Evolutionary conservation across 129 eudicot species (phyloP).

Genomic region (Centella asiatica): DNA sequence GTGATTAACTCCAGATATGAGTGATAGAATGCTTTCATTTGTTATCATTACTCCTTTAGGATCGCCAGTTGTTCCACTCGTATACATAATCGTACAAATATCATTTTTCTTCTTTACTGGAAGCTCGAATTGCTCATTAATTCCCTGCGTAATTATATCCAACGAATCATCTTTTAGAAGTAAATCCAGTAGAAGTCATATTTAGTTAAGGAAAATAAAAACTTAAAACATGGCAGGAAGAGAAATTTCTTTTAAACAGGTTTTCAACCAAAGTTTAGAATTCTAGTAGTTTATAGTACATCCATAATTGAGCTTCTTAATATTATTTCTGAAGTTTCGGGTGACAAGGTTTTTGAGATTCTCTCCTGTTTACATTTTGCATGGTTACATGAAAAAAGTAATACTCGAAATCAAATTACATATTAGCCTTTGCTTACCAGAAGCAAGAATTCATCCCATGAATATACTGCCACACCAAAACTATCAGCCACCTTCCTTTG

Average conservation of each 20-base stretch:
- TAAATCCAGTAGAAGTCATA: background rate
- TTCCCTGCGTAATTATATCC: slow-evolving; percentile 31
- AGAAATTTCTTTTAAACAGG: background rate
- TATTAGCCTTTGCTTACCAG: too few relatives aligned
- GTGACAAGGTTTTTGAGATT: background rate
- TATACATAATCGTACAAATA: slow-evolving; percentile 86
- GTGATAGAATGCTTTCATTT: slow-evolving; percentile 69
- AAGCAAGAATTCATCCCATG: slow-evolving; percentile 76
- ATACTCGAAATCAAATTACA: too few relatives aligned
- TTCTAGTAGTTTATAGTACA: too few relatives aligned
- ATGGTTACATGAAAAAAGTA: background rate
- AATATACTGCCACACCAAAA: slow-evolving; percentile 47
- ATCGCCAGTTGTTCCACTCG: slow-evolving; percentile 95
- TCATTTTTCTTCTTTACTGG: slow-evolving; percentile 73
- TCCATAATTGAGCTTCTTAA: background rate
- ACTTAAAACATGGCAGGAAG: background rate
- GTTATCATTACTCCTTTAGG: slow-evolving; percentile 92
- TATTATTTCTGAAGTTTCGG: background rate
- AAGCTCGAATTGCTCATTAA: slow-evolving; percentile 34
- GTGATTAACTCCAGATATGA: slow-evolving; percentile 64
- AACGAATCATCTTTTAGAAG: background rate
- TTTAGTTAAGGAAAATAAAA: background rate
- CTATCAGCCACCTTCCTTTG: slow-evolving; percentile 46
- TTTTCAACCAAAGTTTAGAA: background rate
- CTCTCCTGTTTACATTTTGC: background rate